These are phyloP conservation scores for Amanita fuliginea DNA, from an alignment of 768 basidiomycete species.

Conservation along the genomic window DNA sequence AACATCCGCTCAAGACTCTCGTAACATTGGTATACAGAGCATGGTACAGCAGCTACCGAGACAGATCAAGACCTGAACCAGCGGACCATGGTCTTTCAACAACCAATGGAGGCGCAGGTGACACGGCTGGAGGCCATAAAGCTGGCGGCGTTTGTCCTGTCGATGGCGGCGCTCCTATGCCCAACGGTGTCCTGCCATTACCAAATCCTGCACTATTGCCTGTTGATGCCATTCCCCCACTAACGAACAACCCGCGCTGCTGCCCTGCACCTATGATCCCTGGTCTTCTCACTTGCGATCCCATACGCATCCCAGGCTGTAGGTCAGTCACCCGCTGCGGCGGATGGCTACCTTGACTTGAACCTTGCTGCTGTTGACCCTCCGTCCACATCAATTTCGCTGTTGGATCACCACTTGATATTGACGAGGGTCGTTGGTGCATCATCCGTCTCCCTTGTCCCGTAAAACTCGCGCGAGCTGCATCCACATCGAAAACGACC, in stretches of 20 bases:
- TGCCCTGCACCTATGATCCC: conserved; percentile 47
- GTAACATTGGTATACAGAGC: no score
- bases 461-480: conserved; percentile 22
- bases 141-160: conserved; percentile 17
- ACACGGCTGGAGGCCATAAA: conserved; percentile 27
- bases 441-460: conserved; percentile 13
- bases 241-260: conserved; percentile 22
- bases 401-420: conserved; percentile 9
- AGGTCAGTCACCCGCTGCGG: conserved; percentile 40
- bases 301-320: conserved; percentile 40
- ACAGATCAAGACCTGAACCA: conserved; percentile 27
- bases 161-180: conserved; percentile 19
- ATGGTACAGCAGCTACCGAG: conserved; percentile 14
- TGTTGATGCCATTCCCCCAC: conserved; percentile 13
- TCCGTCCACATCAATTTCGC: conserved; percentile 20
- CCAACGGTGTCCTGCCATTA: not conserved
- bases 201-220: not conserved
- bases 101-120: conserved; percentile 28
- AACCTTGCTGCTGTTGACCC: conserved; percentile 20
- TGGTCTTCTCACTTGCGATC: conserved; percentile 40
- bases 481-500: conserved; percentile 40
- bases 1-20: conserved; percentile 35
- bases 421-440: conserved; percentile 8
- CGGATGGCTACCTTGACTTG: conserved; percentile 16
- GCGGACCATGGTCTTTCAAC: conserved; percentile 35